Base-by-base conservation (phyloP, 306 rosid genomes). In the Citrullus colocynthis region DNA sequence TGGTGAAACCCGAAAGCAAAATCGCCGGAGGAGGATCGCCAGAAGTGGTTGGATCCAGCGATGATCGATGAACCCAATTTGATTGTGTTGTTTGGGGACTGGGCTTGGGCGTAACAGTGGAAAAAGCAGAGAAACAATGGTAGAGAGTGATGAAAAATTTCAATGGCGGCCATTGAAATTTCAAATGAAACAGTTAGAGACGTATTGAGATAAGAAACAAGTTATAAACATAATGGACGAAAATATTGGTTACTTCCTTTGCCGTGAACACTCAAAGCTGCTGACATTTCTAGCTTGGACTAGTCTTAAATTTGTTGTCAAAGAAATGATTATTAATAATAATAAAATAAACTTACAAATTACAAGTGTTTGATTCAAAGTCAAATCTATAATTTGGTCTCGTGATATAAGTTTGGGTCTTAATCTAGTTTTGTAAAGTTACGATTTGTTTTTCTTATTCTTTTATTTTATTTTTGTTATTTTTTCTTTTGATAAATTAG, bases 1-100 rank as follows among this genome's bases (percentile, higher is more conserved):
- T 1, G 5, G 59, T 79, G 82, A 69, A 86, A 83, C 17, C 79
- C 79, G 3, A 86, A 81, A 6, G 82, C 83, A 64, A 83, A 86
- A 51, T 62, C 61, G 32, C 86, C 77, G 0, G 80, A 83, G 30
- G 75, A 41, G 1, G 75, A 69, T 21, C 11, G 54, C 75, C 75
- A 69, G 7, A 6, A 45, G 2, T 18, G 20, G 7, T 70, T 44
- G 2, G 75, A 70, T 15, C 75, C 75, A 21, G 74, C 74, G n/a
- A 67, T 32, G 74, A 67, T n/a, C 9, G 51, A 18, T 6, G 54
- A 67, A 12, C 49, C 74, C 49, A 41, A 67, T n/a, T 41, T 4
- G 44, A 67, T 41, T 18, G 74, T 9, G 49, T 10, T 67, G 74
- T 67, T 9, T 42, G 74, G 74, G 51, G 3, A 41, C 52, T 67